These are phyloP conservation scores for Thelonectria rubi DNA, from an alignment of 2,329 filamentous ascomycete species.

Conservation along the genomic window DNA sequence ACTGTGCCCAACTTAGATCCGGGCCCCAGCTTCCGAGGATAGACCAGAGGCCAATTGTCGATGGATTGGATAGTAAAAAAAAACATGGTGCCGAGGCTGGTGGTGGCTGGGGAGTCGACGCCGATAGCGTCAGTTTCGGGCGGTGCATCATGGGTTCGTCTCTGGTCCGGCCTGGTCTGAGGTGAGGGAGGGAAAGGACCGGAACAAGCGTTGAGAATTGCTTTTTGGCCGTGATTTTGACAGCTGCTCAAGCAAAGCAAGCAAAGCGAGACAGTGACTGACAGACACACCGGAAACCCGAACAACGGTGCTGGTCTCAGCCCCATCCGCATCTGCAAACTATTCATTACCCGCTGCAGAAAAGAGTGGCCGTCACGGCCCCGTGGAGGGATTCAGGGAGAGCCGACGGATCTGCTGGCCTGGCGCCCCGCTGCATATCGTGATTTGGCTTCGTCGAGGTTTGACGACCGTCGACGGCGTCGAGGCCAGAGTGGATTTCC, in stretches of 20 bases:
- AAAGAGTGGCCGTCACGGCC: constrained; percentile 32
- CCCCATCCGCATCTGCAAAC: constrained; percentile 36
- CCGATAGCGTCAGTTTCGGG: constrained; percentile 33
- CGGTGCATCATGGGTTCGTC: constrained; percentile 18
- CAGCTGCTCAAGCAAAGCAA: constrained; percentile 11
- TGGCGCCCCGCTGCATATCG: constrained; percentile 39
- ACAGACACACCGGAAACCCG: constrained; percentile 21
- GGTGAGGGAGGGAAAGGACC: neutral
- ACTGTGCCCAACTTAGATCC: constrained; percentile 19
- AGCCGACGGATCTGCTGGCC: constrained; percentile 39
- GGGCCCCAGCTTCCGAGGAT: constrained; percentile 5
- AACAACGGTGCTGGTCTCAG: constrained; percentile 22
- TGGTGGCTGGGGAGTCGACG: constrained; percentile 20
- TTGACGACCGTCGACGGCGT: constrained; percentile 10
- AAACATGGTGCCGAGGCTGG: constrained; percentile 22
- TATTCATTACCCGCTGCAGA: constrained; percentile 36
- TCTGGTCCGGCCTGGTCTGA: constrained; percentile 3
- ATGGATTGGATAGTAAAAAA: neutral
- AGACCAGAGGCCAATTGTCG: neutral
- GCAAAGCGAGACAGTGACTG: constrained; percentile 6
- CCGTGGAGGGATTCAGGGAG: constrained; percentile 5
- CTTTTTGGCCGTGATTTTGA: constrained; percentile 3
- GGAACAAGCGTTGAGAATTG: constrained; percentile 4
- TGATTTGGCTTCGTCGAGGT: constrained; percentile 30
- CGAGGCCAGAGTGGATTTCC: constrained; percentile 30